These are phyloP conservation scores for Salvia sclarea DNA, from an alignment of 305 asterid genomes.

Conservation along the genomic window DNA sequence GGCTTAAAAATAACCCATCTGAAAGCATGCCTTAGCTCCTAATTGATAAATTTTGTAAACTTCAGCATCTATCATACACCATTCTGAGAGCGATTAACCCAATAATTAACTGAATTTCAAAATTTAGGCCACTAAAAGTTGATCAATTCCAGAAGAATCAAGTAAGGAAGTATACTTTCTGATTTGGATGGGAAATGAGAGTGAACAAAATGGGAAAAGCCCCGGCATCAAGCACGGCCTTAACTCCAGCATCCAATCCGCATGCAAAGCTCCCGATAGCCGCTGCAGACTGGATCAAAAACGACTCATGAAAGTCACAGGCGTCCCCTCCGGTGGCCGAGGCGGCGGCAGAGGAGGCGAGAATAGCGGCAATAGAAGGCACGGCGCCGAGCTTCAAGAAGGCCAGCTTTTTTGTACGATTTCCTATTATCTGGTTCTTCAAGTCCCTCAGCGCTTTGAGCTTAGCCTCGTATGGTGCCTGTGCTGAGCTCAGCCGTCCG, in stretches of 20 bases:
- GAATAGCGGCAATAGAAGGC: constrained; percentile 61
- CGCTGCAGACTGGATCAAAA: constrained; percentile 79
- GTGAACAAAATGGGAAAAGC: constrained; percentile 62
- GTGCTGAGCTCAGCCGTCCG: constrained; percentile 49
- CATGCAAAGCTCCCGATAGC: constrained; percentile 96
- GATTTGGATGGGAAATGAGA: constrained; percentile 69
- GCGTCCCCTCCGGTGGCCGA: constrained; percentile 28
- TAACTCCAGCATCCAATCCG: constrained; percentile 80
- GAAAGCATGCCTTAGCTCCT: background rate
- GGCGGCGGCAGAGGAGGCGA: constrained; percentile 47
- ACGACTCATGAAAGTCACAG: constrained; percentile 50
- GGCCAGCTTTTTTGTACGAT: constrained; percentile 77
- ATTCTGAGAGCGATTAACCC: constrained; percentile 15
- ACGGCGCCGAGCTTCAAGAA: constrained; percentile 89
- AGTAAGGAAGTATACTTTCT: constrained; percentile 52
- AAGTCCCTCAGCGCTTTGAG: constrained; percentile 76
- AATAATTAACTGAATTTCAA: constrained; percentile 17
- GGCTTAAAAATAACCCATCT: background rate
- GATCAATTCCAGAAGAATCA: constrained; percentile 14
- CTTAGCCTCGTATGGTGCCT: constrained; percentile 49
- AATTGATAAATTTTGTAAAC: constrained; percentile 6
- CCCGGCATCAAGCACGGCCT: constrained; percentile 90
- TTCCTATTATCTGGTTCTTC: constrained; percentile 93
- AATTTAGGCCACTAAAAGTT: constrained; percentile 12
- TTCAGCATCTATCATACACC: constrained; percentile 1